These are phyloP conservation scores for Penicillium sclerotiorum DNA, from an alignment of 2,329 filamentous ascomycete genomes.

Conservation along the genomic window DNA sequence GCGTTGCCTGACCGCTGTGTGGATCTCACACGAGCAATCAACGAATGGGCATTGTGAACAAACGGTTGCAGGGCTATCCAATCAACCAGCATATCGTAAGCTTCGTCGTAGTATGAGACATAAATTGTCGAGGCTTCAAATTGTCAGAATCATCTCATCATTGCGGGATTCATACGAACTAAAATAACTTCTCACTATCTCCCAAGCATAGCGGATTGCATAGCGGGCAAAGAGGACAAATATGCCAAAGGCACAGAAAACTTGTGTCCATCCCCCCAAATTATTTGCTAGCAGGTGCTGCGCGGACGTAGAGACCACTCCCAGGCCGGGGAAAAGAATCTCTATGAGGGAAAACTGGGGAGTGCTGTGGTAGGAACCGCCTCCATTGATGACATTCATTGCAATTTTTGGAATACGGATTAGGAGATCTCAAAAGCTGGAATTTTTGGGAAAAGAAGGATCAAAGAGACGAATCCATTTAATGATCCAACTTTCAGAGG, in stretches of 20 bases:
- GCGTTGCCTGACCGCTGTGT: slow-evolving; percentile 15
- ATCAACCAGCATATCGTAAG: slow-evolving; percentile 21
- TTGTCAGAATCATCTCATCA: slow-evolving; percentile 14
- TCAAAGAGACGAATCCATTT: no score
- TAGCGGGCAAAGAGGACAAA: slow-evolving; percentile 22
- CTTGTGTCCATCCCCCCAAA: slow-evolving; percentile 17
- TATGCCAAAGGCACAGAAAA: slow-evolving; percentile 17
- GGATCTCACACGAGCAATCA: slow-evolving; percentile 13
- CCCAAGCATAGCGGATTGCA: slow-evolving; percentile 16
- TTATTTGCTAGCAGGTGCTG: slow-evolving; percentile 21
- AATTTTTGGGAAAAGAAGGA: no score
- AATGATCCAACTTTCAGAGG: no score
- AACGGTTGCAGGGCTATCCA: slow-evolving; percentile 19
- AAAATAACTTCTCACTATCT: slow-evolving; percentile 22
- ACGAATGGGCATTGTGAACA: slow-evolving; percentile 17
- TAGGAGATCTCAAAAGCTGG: no score
- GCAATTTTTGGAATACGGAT: no score
- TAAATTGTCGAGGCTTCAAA: slow-evolving; percentile 12
- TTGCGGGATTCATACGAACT: slow-evolving; percentile 17
- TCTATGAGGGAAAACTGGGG: slow-evolving; percentile 22
- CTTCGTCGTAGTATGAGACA: slow-evolving; percentile 22
- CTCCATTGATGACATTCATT: slow-evolving; percentile 16
- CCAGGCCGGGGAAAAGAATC: slow-evolving; percentile 23
- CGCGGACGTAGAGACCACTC: slow-evolving; percentile 15
- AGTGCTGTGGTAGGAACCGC: slow-evolving; percentile 5